phyloP scores from a whole-genome alignment of 2,329 filamentous ascomycete species.

The Alternaria panax region DNA sequence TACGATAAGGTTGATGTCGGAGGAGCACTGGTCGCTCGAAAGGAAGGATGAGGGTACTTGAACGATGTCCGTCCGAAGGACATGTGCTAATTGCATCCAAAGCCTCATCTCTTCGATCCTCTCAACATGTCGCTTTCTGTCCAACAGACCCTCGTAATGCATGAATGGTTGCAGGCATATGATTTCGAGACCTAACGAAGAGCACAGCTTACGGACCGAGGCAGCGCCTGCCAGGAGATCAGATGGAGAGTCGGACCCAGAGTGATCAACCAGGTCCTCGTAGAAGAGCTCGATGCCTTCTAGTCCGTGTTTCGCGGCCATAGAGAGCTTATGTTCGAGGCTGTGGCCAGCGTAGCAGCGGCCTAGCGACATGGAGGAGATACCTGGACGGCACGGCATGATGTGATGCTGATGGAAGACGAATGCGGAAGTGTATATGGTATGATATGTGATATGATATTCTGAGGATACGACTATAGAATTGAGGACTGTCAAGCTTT shows the following conservation, averaged over 20 bases:
- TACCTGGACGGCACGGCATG: conserved; percentile 67
- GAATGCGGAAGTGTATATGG: neutral
- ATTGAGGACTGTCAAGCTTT: neutral
- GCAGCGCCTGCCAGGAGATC: conserved; percentile 66
- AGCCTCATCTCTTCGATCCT: conserved; percentile 69
- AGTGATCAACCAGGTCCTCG: conserved; percentile 74
- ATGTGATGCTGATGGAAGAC: conserved; percentile 11
- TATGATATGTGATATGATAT: neutral
- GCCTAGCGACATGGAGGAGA: conserved; percentile 80
- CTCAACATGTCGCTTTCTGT: conserved; percentile 64
- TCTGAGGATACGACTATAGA: neutral
- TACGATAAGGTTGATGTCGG: conserved; percentile 64
- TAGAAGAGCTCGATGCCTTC: conserved; percentile 78
- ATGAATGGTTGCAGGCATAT: conserved; percentile 78
- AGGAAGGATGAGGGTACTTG: conserved; percentile 78
- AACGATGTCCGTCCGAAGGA: conserved; percentile 73
- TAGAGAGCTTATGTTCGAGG: conserved; percentile 71
- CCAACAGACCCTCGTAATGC: conserved; percentile 76
- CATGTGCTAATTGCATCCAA: conserved; percentile 73
- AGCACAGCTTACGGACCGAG: conserved; percentile 65
- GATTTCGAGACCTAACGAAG: conserved; percentile 63
- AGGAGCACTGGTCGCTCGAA: conserved; percentile 58
- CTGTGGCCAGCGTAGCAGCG: conserved; percentile 72
- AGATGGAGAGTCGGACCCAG: conserved; percentile 53
- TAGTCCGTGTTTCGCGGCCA: conserved; percentile 70